Evolutionary conservation across 768 basidiomycete species (phyloP).

Genomic region (Hypholoma sublateritium): DNA sequence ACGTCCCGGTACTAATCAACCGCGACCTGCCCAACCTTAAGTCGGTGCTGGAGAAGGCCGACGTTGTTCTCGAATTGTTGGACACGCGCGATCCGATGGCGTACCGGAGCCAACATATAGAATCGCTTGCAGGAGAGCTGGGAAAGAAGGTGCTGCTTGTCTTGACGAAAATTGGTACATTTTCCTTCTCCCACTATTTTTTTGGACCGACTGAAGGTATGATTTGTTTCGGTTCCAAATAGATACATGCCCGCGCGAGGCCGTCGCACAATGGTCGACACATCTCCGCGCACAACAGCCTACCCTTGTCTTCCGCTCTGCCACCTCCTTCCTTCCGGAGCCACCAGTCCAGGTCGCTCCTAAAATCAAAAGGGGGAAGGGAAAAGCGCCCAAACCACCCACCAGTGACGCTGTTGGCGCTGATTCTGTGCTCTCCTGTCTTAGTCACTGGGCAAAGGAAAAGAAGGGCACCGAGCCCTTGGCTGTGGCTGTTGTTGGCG

Average conservation of each 20-base stretch:
- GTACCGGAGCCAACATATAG: slow-evolving; percentile 63
- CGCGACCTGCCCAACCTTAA: slow-evolving; percentile 60
- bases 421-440: slow-evolving; percentile 46
- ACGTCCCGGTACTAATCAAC: slow-evolving; percentile 62
- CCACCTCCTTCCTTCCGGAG: slow-evolving; percentile 62
- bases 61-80: slow-evolving; percentile 78
- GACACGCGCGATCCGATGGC: slow-evolving; percentile 84
- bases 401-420: slow-evolving; percentile 62
- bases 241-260: slow-evolving; percentile 84
- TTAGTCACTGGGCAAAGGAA: slow-evolving; percentile 46
- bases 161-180: slow-evolving; percentile 85
- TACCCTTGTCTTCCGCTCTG: slow-evolving; percentile 72
- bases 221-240: slow-evolving; percentile 2
- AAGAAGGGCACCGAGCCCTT: slow-evolving; percentile 52
- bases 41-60: slow-evolving; percentile 71
- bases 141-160: slow-evolving; percentile 57
- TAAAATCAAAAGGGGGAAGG: slow-evolving; percentile 39
- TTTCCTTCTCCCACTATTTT: not conserved
- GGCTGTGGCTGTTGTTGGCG: slow-evolving; percentile 77
- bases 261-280: slow-evolving; percentile 66
- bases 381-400: slow-evolving; percentile 38
- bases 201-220: not conserved
- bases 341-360: slow-evolving; percentile 13
- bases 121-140: slow-evolving; percentile 46
- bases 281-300: slow-evolving; percentile 60